A percentile compares a stretch with the other conserved stretches of the same genome.
Evolutionary conservation across 1,139 yeast species (phyloP).

Genomic region (Blastobotrys elegans): DNA sequence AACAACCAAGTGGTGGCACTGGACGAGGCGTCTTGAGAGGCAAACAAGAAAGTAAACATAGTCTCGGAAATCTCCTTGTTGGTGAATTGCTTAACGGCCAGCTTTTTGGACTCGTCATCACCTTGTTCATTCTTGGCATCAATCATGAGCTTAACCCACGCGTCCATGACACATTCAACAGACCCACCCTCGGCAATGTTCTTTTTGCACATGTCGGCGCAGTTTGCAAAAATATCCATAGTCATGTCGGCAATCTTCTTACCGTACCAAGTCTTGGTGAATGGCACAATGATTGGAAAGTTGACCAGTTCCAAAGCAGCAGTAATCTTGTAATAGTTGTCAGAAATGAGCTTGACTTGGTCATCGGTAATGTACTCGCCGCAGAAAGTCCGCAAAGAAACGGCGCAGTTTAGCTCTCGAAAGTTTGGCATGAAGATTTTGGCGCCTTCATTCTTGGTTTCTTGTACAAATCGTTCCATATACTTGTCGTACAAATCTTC

Average conservation of each 20-base stretch:
- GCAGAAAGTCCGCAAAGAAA: conserved; percentile 88
- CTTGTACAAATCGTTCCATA: conserved; percentile 57
- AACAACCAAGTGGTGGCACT: conserved; percentile 98
- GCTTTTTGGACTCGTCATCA: conserved; percentile 43
- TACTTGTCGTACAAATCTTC: conserved; percentile 80
- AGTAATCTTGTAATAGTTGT: conserved; percentile 84
- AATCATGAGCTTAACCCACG: conserved; percentile 85
- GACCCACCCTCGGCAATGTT: conserved; percentile 73
- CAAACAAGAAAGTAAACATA: conserved; percentile 90
- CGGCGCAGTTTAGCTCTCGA: conserved; percentile 93
- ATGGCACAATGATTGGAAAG: conserved; percentile 93
- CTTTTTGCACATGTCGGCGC: conserved; percentile 82
- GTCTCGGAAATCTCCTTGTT: conserved; percentile 94
- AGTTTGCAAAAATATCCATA: conserved; percentile 80
- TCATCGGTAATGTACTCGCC: conserved; percentile 91
- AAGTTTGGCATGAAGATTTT: conserved; percentile 82
- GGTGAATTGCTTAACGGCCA: conserved; percentile 74
- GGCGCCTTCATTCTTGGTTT: conserved; percentile 55
- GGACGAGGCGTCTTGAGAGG: conserved; percentile 96
- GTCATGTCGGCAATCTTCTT: conserved; percentile 88
- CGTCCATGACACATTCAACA: conserved; percentile 89
- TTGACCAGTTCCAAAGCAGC: conserved; percentile 95
- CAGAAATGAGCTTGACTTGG: conserved; percentile 81
- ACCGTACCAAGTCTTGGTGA: conserved; percentile 97
- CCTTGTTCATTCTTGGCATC: conserved; percentile 53